Evolutionary conservation across 495 filamentous ascomycete genomes (phyloP), one percentile per base, ranked within the genome.

Genomic region (Aspergillus biplanus): DNA sequence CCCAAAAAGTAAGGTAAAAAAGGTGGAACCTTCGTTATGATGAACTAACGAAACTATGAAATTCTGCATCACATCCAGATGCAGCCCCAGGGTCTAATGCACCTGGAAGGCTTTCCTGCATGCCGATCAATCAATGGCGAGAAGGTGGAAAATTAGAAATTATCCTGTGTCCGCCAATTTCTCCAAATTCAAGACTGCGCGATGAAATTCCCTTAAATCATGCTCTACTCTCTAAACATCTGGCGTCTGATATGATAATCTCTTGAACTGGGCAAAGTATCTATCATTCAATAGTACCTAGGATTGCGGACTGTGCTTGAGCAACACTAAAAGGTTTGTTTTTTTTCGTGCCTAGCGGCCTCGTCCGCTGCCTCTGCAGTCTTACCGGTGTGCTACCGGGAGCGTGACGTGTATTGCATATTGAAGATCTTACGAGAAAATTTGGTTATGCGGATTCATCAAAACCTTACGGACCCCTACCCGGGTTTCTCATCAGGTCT

Each of bases 331-430:
- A 6, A 44, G 39, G 11, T 44, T 44, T 44, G 11, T 15, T 44
- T 11, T 11, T 11, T 44, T 44, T 5, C 4, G 39, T 15, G 0
- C 39, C 21, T 27, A 27, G 21, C 21, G 21, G 21, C 21, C 21
- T 27, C 21, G 21, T 27, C 21, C 11, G 5, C 5, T 44, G 8
- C 8, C 4, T 44, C n/a, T 44, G 11, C 11, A 44, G 39, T 15
- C 39, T 2, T 4, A 13, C 39, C 8, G 8, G 39, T 6, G 39
- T 44, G 39, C 31, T 48, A 52, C 56, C 48, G 33, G 39, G 6
- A 66, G 49, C 46, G 37, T 66, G 64, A 66, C 64, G 39, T 66
- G 64, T 63, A 44, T 49, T 62, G 60, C 63, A 63, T 47, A 18
- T 4, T 34, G 32, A 33, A 7, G 33, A 32, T 34, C 33, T 54